phyloP scores from a whole-genome alignment of 2,329 filamentous ascomycete genomes.

The Claviceps arundinis region DNA sequence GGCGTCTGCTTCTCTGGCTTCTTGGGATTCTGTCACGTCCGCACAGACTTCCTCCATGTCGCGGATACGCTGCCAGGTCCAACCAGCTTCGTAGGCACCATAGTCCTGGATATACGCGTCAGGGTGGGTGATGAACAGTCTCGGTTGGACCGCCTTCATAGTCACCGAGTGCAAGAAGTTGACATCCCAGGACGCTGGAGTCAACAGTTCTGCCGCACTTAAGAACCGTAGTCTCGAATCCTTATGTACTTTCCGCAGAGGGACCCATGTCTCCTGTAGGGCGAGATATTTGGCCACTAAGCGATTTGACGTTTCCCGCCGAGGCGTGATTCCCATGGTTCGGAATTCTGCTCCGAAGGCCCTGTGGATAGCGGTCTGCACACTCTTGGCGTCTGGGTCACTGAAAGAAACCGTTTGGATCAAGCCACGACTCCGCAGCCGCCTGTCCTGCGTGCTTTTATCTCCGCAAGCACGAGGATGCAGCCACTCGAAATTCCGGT shows the following conservation, averaged over 20 bases:
- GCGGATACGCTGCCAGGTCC: conserved; percentile 59
- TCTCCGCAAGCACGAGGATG: conserved; percentile 54
- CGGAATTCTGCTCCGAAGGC: conserved; percentile 47
- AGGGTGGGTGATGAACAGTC: conserved; percentile 63
- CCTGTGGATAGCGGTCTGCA: conserved; percentile 47
- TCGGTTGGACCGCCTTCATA: conserved; percentile 55
- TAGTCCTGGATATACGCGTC: conserved; percentile 59
- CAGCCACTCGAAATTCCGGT: conserved; percentile 43
- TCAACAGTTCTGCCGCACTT: conserved; percentile 58
- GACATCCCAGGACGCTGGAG: conserved; percentile 56
- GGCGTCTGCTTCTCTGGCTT: conserved; percentile 48
- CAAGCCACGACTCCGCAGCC: conserved; percentile 63
- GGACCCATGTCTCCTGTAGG: conserved; percentile 57
- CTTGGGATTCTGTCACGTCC: conserved; percentile 28
- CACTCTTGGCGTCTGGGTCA: conserved; percentile 52
- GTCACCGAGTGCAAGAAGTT: conserved; percentile 58
- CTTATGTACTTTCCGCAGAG: conserved; percentile 62
- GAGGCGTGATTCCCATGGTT: conserved; percentile 25
- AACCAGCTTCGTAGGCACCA: conserved; percentile 38
- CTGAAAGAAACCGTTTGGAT: conserved; percentile 50
- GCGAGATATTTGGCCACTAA: conserved; percentile 38
- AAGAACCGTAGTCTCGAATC: conserved; percentile 61
- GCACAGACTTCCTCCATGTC: conserved; percentile 45
- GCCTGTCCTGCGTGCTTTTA: conserved; percentile 49
- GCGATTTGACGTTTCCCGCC: conserved; percentile 14